These are phyloP conservation scores for Saturnispora kantuleensis DNA, from an alignment of 805 yeast genomes.

Conservation along the genomic window DNA sequence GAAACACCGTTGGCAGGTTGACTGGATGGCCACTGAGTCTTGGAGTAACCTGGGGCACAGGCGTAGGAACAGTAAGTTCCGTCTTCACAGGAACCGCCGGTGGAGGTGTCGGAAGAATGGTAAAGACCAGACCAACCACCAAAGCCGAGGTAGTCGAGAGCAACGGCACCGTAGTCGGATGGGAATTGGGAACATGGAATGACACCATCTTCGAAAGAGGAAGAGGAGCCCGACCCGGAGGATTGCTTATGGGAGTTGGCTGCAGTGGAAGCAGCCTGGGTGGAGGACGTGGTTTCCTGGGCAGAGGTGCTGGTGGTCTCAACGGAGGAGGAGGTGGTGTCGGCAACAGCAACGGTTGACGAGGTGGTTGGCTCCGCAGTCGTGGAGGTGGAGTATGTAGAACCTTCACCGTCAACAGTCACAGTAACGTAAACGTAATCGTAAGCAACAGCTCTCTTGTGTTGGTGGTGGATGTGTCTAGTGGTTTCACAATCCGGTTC, in stretches of 20 bases:
- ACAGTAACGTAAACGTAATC: constrained; percentile 42
- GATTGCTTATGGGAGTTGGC: constrained; percentile 5
- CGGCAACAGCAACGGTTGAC: constrained; percentile 40
- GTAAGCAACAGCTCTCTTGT: constrained; percentile 46
- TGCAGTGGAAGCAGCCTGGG: constrained; percentile 19
- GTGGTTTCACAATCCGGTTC: constrained; percentile 32
- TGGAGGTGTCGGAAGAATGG: constrained; percentile 28
- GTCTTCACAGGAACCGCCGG: constrained; percentile 62
- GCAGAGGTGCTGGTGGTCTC: constrained; percentile 28
- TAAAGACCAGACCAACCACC: constrained; percentile 64
- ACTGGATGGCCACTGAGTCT: constrained; percentile 89
- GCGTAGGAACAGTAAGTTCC: constrained; percentile 96
- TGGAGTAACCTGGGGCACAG: constrained; percentile 97
- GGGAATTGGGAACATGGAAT: constrained; percentile 63
- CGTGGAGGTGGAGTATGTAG: constrained; percentile 30
- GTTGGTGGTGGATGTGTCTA: constrained; percentile 51
- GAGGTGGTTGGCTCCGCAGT: constrained; percentile 21
- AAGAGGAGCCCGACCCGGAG: constrained; percentile 43
- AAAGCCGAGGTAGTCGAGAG: constrained; percentile 59
- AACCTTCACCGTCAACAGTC: constrained; percentile 40
- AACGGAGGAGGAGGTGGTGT: constrained; percentile 37
- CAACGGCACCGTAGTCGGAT: constrained; percentile 73
- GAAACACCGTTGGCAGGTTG: constrained; percentile 90
- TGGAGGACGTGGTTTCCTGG: constrained; percentile 17
- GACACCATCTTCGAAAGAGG: constrained; percentile 62